These are phyloP conservation scores for Geotrichum fermentans DNA, from an alignment of 1,139 yeast genomes.

Conservation along the genomic window DNA sequence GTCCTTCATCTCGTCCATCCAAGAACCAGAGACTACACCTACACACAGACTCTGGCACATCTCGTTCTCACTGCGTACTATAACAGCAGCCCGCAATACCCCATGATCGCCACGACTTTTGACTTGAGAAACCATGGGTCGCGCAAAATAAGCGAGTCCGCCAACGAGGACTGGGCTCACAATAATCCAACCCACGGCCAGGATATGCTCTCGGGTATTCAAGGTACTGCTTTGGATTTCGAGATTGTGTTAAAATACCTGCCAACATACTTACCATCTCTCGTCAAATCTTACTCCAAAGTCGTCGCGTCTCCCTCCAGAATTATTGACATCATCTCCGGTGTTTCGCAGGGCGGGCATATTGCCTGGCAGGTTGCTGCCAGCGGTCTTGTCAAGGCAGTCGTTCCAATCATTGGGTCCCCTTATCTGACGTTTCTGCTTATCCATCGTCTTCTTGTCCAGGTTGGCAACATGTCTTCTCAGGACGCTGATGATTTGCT, in stretches of 20 bases:
- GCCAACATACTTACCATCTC: conserved; percentile 43
- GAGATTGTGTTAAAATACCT: conserved; percentile 47
- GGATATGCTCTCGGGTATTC: conserved; percentile 51
- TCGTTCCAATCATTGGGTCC: conserved; percentile 18
- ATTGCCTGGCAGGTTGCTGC: conserved; percentile 39
- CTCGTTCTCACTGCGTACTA: conserved; percentile 22
- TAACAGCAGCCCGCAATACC: not conserved
- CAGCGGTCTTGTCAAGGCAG: conserved; percentile 11
- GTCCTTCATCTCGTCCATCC: conserved; percentile 31
- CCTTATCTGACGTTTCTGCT: conserved; percentile 18
- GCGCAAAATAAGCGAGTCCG: conserved; percentile 39
- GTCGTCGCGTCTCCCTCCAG: not conserved
- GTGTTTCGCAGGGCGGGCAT: conserved; percentile 63
- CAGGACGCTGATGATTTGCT: conserved; percentile 11
- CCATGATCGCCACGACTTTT: conserved; percentile 49
- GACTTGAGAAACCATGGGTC: conserved; percentile 62
- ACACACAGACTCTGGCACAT: conserved; percentile 25
- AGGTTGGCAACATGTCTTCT: conserved; percentile 7
- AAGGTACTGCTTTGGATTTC: conserved; percentile 50
- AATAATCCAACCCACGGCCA: conserved; percentile 51
- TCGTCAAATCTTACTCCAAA: conserved; percentile 23
- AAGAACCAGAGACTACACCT: conserved; percentile 25
- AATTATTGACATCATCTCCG: conserved; percentile 44
- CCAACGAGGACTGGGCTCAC: conserved; percentile 45
- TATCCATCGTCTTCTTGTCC: conserved; percentile 19